Evolutionary conservation across 1,139 yeast genomes (phyloP), one percentile per base, ranked within the genome.

Genomic region (Candida smagusa): DNA sequence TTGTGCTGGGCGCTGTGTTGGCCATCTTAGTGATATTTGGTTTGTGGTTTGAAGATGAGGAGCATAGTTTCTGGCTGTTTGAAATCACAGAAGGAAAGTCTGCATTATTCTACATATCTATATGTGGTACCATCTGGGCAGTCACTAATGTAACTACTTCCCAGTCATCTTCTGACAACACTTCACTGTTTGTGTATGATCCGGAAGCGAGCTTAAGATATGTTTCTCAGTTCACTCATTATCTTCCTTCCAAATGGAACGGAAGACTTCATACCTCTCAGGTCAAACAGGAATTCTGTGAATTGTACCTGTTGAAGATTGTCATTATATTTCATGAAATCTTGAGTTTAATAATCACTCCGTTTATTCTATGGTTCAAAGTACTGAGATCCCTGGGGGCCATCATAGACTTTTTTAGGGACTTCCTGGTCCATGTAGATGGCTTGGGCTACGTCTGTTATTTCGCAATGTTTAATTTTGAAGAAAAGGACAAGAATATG

Each of bases 361-460:
- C 98, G 1, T 85, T 88, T 45, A 77, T 94, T 11, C 65, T 92
- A 13, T 89, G 96, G 87, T 81, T 84, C 55, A 79, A 88, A 23
- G 66, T 92, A 22, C 88, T 96, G 9, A 72, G 72, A 35, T 74
- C 79, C 34, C 71, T 92, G 11, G 90, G 87, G 25, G 70, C 78
- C 27, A 84, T 92, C 31, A 77, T 92, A 28, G 97, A 92, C 55
- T 92, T 92, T 53, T 87, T 90, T 59, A 64, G 97, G 40, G 97
- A 92, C 44, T 84, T 79, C 49, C 81, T 95, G 8, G 81, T 89
- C 9, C 94, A 90, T 57, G 88, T 90, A 34, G 97, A 90, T 62
- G 97, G 97, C 0, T 66, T 92, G 32, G 99, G 98, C 0, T 85
- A 90, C 53, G 95, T 92, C 27, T 92, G 98, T 56, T 83, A 87